These are phyloP conservation scores for Fusarium penzigii DNA, from an alignment of 2,329 filamentous ascomycete genomes.

Conservation along the genomic window DNA sequence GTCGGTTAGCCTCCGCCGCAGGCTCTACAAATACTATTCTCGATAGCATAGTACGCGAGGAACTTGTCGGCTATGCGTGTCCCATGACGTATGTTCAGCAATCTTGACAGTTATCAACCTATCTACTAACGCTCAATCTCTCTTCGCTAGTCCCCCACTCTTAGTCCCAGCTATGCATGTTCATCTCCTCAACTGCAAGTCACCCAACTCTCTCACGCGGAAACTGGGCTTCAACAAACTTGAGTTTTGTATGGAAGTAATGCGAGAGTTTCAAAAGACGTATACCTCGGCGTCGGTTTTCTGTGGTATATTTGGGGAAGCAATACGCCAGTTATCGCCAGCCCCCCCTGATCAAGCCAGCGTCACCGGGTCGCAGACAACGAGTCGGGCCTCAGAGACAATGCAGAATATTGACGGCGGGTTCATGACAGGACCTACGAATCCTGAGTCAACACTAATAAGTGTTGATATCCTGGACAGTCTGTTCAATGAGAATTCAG, in stretches of 20 bases:
- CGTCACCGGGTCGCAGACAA: not conserved
- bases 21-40: not conserved
- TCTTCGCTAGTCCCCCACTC: not conserved
- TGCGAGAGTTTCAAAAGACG: not conserved
- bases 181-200: not conserved
- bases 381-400: too few relatives aligned
- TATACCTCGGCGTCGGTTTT: not conserved
- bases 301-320: not conserved
- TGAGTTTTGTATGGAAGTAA: not conserved
- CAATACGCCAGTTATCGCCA: not conserved
- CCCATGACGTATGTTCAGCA: not conserved
- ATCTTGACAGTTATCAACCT: too few relatives aligned
- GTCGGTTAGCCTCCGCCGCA: not conserved
- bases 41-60: not conserved
- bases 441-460: not conserved
- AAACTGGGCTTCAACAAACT: not conserved
- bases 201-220: not conserved
- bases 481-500: not conserved
- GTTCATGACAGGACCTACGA: not conserved
- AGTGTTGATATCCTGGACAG: not conserved
- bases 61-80: not conserved
- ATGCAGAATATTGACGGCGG: too few relatives aligned
- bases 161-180: not conserved
- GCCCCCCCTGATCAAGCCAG: not conserved
- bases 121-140: not conserved